Evolutionary conservation across 495 filamentous ascomycete species (phyloP), one percentile per base, ranked within the genome.

Genomic region (Baudoinia panamericana): DNA sequence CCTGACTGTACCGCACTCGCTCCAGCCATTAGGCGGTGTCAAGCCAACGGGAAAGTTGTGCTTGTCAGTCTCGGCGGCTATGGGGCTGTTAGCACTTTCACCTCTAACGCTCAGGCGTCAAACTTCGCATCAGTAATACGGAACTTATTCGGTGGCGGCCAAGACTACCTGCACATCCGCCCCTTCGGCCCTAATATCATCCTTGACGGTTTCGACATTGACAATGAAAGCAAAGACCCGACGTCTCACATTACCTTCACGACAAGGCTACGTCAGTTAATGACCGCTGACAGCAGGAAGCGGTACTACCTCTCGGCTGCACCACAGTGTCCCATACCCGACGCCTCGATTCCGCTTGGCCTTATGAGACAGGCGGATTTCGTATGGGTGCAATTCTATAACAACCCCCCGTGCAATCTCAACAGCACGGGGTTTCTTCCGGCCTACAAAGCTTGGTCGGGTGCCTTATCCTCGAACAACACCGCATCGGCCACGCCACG

Each of bases 361-460:
- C 67, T 74, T 41, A 63, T 84, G 26, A 53, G 2, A 56, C 59
- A 8, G 63, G 74, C 22, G 33, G 79, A 82, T 50, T 79, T 75
- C 34, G 61, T 82, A 24, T 78, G 68, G 53, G 68, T 82, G 13
- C 78, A 82, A 56, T 82, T 82, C 66, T 84, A 82, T 64, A 78
- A 83, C 69, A 56, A 60, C 33, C 50, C 40, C 16, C 15, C 13
- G 18, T 53, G 50, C 41, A 40, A 53, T 29, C 35, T 50, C 26
- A 32, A 37, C 31, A 28, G 23, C 30, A n/a, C 30, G 4, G 46
- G 41, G 30, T 53, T 53, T 25, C 7, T 28, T 22, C 25, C 32
- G 33, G 68, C 65, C 50, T 68, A 64, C 36, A 54, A 63, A 19
- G 52, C 55, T 16, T 51, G 56, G 17, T 65, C 76, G 20, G 66